Percentiles rank a stretch among this genome's conserved stretches.
phyloP scores from a whole-genome alignment of 805 yeast genomes.

The Dipodascus geniculatus region DNA sequence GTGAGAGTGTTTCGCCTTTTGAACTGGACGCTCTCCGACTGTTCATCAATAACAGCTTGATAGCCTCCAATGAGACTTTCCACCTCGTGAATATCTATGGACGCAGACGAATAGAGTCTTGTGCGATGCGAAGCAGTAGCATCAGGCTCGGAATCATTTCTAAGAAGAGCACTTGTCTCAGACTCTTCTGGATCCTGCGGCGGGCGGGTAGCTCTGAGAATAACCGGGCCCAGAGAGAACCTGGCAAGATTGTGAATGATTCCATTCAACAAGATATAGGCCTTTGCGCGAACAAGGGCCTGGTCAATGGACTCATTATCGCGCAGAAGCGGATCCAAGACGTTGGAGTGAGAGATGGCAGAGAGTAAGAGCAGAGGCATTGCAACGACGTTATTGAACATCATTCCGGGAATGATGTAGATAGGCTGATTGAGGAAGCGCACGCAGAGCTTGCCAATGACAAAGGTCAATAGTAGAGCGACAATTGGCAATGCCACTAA shows the following conservation, averaged over 20 bases:
- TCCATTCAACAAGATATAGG: slow-evolving; percentile 11
- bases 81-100: background rate
- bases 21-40: too few relatives aligned
- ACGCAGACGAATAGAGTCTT: background rate
- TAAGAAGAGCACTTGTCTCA: slow-evolving; percentile 5
- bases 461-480: slow-evolving; percentile 5
- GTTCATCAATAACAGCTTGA: background rate
- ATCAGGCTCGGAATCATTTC: slow-evolving; percentile 1
- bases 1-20: background rate
- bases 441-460: slow-evolving; percentile 10
- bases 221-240: slow-evolving; percentile 13
- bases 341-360: slow-evolving; percentile 11
- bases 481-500: slow-evolving; percentile 9
- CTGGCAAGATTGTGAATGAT: slow-evolving; percentile 13
- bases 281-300: slow-evolving; percentile 11
- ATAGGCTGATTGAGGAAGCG: slow-evolving; percentile 6
- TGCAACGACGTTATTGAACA: slow-evolving; percentile 15
- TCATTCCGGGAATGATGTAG: slow-evolving; percentile 13
- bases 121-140: background rate
- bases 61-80: background rate
- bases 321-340: slow-evolving; percentile 8
- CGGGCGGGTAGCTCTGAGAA: slow-evolving; percentile 7
- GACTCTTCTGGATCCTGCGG: background rate
- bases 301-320: slow-evolving; percentile 9
- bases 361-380: slow-evolving; percentile 11